Evolutionary conservation across 2,329 filamentous ascomycete genomes (phyloP), one percentile per base, ranked within the genome.

Genomic region (Fusarium tanahbumbuense): DNA sequence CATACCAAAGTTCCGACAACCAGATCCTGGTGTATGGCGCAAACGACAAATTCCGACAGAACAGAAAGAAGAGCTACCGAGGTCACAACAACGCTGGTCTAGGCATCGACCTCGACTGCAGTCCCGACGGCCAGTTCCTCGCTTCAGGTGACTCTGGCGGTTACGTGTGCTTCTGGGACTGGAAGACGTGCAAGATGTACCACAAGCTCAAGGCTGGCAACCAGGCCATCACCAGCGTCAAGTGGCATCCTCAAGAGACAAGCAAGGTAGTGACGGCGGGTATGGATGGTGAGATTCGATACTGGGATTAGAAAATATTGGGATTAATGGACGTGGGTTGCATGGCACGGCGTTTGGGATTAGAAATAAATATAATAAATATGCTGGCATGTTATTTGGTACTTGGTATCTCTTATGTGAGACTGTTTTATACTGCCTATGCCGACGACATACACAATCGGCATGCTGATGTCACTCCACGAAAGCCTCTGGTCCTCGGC

Each of bases 121-220:
- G 90, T 75, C 93, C 94, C 1, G 96, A 98, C 78, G 96, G 96
- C 1, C 93, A 97, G 77, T 97, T 98, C 79, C 85, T 99, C 57
- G 91, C 90, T 22, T 92, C 89, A 20, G 96, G 96, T 67, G 96
- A 99, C 80, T 93, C 89, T 54, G 93, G 89, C 18, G 96, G 97
- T 37, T 98, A 89, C 76, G 89, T 97, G 49, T 97, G 93, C 81
- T 98, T 98, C 83, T 99, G 94, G 93, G 96, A 98, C 81, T 99
- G 94, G 93, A 99, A 99, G 88, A 98, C 94, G 41, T 97, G 95
- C 80, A 98, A 98, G 83, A 95, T 99, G 94, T 97, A 93, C 82
- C 93, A 97, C 82, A 98, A 98, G 86, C 89, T 99, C 71, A 89
- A 92, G 81, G 94, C 93, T 25, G 90, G 93, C 63, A 94, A 93